phyloP scores from a whole-genome alignment of 208 protist genomes.

The Wallacemonas collosoma region DNA sequence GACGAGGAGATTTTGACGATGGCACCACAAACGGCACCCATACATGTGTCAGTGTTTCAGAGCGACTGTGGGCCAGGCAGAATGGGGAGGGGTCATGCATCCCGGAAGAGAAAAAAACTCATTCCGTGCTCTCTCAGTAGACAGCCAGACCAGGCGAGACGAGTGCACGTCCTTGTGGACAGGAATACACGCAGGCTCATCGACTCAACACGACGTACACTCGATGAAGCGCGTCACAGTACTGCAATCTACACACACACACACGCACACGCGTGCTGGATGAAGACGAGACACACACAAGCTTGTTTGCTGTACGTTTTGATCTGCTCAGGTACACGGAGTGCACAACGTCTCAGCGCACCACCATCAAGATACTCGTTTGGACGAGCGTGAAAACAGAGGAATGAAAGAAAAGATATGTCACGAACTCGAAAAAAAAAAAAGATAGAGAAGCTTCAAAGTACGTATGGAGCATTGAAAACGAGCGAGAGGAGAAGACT shows the following conservation, averaged over 20 bases:
- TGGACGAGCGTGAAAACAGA: neutral
- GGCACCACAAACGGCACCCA: too few relatives aligned
- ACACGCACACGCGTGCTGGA: neutral
- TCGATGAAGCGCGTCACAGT: neutral
- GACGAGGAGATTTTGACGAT: too few relatives aligned
- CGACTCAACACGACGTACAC: too few relatives aligned
- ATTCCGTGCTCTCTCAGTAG: too few relatives aligned
- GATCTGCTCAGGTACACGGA: neutral
- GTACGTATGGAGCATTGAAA: neutral
- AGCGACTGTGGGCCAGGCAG: too few relatives aligned
- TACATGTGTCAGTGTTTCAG: too few relatives aligned
- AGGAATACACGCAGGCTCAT: too few relatives aligned
- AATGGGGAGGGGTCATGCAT: too few relatives aligned
- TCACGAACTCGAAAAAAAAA: conserved; percentile 23
- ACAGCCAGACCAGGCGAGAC: too few relatives aligned
- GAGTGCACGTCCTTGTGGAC: too few relatives aligned
- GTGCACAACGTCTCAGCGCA: neutral
- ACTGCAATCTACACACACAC: neutral
- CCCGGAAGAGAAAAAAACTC: too few relatives aligned
- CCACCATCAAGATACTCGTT: neutral
- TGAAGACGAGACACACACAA: too few relatives aligned
- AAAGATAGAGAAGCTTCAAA: neutral
- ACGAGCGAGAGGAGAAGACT: neutral
- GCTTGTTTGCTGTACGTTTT: neutral
- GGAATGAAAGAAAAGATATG: conserved; percentile 17